Base-by-base conservation (phyloP, 805 yeast species). In the Myxozyma neglecta region DNA sequence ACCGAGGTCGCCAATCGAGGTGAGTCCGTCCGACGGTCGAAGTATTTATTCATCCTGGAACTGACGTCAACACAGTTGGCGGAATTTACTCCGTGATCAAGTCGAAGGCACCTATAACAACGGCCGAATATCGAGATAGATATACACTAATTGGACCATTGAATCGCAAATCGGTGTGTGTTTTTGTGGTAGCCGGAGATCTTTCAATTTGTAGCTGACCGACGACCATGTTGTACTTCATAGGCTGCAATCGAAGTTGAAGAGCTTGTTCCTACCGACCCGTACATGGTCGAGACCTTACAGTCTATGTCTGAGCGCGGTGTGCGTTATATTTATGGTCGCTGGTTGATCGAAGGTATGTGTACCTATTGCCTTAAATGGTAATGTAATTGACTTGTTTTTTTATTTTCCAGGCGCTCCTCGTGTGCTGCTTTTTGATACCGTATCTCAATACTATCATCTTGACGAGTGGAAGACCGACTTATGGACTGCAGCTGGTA, bases 11-110 rank as follows among this genome's bases (percentile, higher is more conserved):
- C 98, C 70, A 92, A 94, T 79, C 82, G 68, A 62, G 69, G 69
- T 66, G 13, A 0, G 60, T 37, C 20, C 47, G 39, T 24, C 43
- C 46, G 16, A 42, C 20, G 11, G 29, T 14, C 43, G 18, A 13
- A 1, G 6, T 14, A 2, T 3, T 24, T 24, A 24, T 24, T 24
- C 45, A 10, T 35, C 36, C 18, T 44, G 44, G 16, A 43, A 24
- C 10, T 37, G 6, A 9, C 51, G 29, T 32, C n/a, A 10, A 44
- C 40, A 37, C 44, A 70, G 98, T 93, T 24, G 99, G 99, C 54
- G 99, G 99, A 42, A 93, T 93, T 74, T 93, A 93, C 78, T 92
- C 98, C 6, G 99, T 93, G 56, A 82, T 93, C 72, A 94, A 94
- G 75, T 90, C 97, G 10, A 93, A 93, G 76, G 97, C 97, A 7